Percentiles rank a stretch among this genome's conserved stretches.
Conservation (phyloP, 495 filamentous ascomycete genomes). For the Rhypophila decipiens region DNA sequence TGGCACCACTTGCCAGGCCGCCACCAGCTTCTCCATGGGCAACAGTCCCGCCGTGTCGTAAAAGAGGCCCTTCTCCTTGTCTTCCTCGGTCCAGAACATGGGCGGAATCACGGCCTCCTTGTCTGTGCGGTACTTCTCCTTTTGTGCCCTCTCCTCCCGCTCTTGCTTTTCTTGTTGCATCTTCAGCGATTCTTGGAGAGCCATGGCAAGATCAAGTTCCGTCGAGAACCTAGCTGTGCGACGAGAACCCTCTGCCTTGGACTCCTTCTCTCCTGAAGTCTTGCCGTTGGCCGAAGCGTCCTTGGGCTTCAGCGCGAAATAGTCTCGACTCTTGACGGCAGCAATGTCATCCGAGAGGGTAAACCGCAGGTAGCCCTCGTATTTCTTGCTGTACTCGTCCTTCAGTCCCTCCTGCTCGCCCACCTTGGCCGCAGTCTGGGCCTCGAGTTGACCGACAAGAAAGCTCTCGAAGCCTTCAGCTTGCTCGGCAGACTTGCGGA, state of each 20-base stretch:
- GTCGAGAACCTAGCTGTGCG: constrained; percentile 48
- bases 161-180: constrained; percentile 70
- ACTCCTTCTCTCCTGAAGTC: constrained; percentile 39
- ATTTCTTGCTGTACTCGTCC: constrained; percentile 29
- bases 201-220: constrained; percentile 71
- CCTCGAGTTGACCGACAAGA: constrained; percentile 21
- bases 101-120: constrained; percentile 82
- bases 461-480: constrained; percentile 27
- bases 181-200: constrained; percentile 68
- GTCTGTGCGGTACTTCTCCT: constrained; percentile 66
- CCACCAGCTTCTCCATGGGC: constrained; percentile 57
- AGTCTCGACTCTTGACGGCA: constrained; percentile 39
- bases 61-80: constrained; percentile 50
- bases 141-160: constrained; percentile 58
- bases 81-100: constrained; percentile 55
- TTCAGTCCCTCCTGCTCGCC: constrained; percentile 24
- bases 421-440: constrained; percentile 13
- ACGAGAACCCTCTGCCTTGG: constrained; percentile 56
- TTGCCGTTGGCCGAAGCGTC: constrained; percentile 18
- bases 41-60: constrained; percentile 69
- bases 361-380: constrained; percentile 45
- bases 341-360: constrained; percentile 45
- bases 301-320: constrained; percentile 25
- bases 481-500: constrained; percentile 24
- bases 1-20: constrained; percentile 66